Percentiles rank a stretch among this genome's conserved stretches.
Evolutionary conservation across 2,329 filamentous ascomycete species (phyloP).

Genomic region (Xylariaceae sp.): DNA sequence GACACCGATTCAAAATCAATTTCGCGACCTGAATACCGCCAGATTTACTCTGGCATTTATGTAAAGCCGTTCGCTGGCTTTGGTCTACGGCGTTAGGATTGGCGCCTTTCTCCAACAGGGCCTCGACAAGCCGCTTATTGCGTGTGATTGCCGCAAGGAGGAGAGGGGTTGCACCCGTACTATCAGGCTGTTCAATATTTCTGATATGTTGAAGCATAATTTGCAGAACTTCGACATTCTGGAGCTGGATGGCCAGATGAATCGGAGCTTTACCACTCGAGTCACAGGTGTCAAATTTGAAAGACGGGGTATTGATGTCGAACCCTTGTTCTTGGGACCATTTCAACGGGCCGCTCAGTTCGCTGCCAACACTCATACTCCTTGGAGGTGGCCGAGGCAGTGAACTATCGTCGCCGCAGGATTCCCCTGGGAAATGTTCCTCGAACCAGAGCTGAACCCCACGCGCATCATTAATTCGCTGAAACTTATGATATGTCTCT

Average conservation of each 20-base stretch:
- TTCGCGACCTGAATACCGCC: conserved; percentile 26
- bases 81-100: conserved; percentile 27
- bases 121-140: conserved; percentile 25
- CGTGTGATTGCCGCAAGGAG: conserved; percentile 31
- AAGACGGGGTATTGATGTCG: conserved; percentile 23
- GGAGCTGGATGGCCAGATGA: conserved; percentile 24
- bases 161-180: conserved; percentile 25
- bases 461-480: conserved; percentile 26
- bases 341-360: conserved; percentile 18
- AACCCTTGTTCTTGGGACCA: conserved; percentile 31
- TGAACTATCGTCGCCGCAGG: not conserved
- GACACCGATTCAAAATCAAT: conserved; percentile 22
- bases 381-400: conserved; percentile 4
- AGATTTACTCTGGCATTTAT: conserved; percentile 26
- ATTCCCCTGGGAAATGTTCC: conserved; percentile 6
- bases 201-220: conserved; percentile 25
- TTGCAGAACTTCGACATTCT: conserved; percentile 25
- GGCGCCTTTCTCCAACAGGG: conserved; percentile 28
- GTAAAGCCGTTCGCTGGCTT: conserved; percentile 24
- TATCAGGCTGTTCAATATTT: conserved; percentile 24
- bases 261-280: conserved; percentile 24
- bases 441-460: conserved; percentile 27
- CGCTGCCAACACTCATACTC: conserved; percentile 5
- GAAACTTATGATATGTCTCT: conserved; percentile 21
- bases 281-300: conserved; percentile 26